Percentiles rank a stretch among this genome's conserved stretches.
Evolutionary conservation across 441 rosid genomes (phyloP).

Genomic region (Bruguiera hainesii): DNA sequence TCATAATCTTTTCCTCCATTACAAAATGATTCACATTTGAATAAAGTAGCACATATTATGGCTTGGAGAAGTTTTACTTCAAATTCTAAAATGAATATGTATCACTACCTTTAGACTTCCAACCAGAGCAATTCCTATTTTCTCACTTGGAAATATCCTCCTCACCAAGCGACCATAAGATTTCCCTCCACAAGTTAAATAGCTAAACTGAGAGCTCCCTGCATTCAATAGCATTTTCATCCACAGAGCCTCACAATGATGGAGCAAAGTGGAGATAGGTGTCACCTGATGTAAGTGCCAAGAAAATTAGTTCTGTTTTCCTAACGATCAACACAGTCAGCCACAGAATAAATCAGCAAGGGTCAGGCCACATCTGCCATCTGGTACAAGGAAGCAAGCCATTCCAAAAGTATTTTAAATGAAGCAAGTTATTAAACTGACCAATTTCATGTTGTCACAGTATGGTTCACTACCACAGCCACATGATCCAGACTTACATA

Average conservation of each 20-base stretch:
- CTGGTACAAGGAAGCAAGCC: constrained; percentile 4
- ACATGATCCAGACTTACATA: constrained; percentile 55
- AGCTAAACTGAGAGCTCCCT: constrained; percentile 24
- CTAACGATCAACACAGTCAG: background rate
- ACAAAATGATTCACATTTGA: constrained; percentile 7
- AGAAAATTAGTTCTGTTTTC: constrained; percentile 14
- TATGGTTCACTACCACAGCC: constrained; percentile 49
- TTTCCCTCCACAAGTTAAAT: constrained; percentile 28
- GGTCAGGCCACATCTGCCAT: constrained; percentile 1
- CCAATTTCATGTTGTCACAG: constrained; percentile 57
- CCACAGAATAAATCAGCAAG: background rate
- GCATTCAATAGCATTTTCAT: constrained; percentile 28
- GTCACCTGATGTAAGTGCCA: constrained; percentile 47
- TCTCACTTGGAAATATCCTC: constrained; percentile 53
- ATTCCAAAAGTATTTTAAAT: background rate
- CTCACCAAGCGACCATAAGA: constrained; percentile 35
- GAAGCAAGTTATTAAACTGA: constrained; percentile 27
- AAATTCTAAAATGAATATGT: constrained; percentile 8
- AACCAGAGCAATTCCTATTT: constrained; percentile 52
- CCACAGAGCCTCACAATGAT: constrained; percentile 52
- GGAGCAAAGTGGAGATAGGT: constrained; percentile 62
- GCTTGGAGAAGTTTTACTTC: background rate
- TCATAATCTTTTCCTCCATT: constrained; percentile 5
- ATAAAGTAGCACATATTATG: background rate
- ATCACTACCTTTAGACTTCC: constrained; percentile 72